phyloP scores from a whole-genome alignment of 2,329 filamentous ascomycete species.

The Alternaria solani region DNA sequence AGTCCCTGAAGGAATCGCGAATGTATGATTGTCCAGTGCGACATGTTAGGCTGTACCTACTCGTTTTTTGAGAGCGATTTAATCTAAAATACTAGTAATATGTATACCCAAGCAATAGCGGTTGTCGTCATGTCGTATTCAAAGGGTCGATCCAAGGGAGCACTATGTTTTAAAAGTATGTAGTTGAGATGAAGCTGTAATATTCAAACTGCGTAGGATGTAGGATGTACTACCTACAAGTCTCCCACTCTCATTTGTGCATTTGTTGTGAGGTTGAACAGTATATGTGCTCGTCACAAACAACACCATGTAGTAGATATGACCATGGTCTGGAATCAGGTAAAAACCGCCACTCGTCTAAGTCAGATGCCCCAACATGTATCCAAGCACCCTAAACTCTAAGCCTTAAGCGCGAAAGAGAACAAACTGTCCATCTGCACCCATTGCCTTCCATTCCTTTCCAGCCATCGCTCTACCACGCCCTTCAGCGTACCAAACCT shows the following conservation, averaged over 20 bases:
- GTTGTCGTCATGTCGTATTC: slow-evolving; percentile 3
- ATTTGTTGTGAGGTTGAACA: no score
- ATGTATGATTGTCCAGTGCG: slow-evolving; percentile 13
- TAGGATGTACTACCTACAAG: no score
- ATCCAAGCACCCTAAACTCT: slow-evolving; percentile 1
- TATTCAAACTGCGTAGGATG: no score
- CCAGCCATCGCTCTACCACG: slow-evolving; percentile 82
- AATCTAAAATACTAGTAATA: slow-evolving; percentile 16
- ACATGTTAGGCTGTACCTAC: background rate
- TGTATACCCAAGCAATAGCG: slow-evolving; percentile 22
- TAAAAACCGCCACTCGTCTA: background rate
- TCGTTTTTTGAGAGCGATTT: slow-evolving; percentile 2
- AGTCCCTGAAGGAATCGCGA: slow-evolving; percentile 21
- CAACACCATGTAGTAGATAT: slow-evolving; percentile 8
- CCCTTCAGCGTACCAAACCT: slow-evolving; percentile 79
- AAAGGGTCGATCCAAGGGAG: slow-evolving; percentile 7
- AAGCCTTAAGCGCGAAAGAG: slow-evolving; percentile 60
- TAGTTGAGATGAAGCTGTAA: no score
- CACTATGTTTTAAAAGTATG: background rate
- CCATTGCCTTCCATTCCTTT: slow-evolving; percentile 90
- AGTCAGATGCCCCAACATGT: background rate
- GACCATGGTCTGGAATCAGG: slow-evolving; percentile 2
- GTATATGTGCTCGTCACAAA: no score
- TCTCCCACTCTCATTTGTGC: no score
- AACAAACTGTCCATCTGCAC: slow-evolving; percentile 93